Evolutionary conservation across 805 yeast genomes (phyloP).

Genomic region (Hemisphaericaspora nanyangensis): DNA sequence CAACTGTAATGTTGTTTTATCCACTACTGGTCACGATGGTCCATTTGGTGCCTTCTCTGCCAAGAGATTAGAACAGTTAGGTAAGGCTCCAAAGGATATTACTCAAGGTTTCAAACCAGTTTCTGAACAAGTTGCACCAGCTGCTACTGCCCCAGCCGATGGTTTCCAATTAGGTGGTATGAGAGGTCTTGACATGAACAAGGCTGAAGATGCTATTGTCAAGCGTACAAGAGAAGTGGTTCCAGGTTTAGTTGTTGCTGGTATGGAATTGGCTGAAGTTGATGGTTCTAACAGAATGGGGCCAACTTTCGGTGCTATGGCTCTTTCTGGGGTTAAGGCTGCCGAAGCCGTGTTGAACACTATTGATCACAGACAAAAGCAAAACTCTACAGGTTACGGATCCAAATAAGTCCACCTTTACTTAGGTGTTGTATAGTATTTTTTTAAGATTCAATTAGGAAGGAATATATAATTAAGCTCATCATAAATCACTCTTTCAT

Average conservation of each 20-base stretch:
- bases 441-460: background rate
- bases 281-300: conserved; percentile 83
- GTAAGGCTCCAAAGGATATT: conserved; percentile 36
- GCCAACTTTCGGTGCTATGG: conserved; percentile 82
- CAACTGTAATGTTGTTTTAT: conserved; percentile 59
- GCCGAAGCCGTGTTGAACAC: conserved; percentile 52
- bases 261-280: conserved; percentile 77
- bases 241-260: conserved; percentile 65
- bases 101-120: conserved; percentile 32
- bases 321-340: conserved; percentile 72
- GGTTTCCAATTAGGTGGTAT: conserved; percentile 52
- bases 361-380: conserved; percentile 33
- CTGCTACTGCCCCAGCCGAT: conserved; percentile 10
- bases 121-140: conserved; percentile 4
- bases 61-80: conserved; percentile 48
- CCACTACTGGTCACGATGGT: conserved; percentile 80
- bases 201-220: conserved; percentile 73
- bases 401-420: too few relatives aligned
- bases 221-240: conserved; percentile 62
- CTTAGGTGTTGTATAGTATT: too few relatives aligned
- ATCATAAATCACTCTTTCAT: too few relatives aligned
- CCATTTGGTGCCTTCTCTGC: conserved; percentile 80
- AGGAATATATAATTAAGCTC: conserved; percentile 1
- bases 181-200: conserved; percentile 78
- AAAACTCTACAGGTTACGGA: conserved; percentile 15